phyloP scores from a whole-genome alignment of 2,329 filamentous ascomycete species.

The Epichloe gansuensis region DNA sequence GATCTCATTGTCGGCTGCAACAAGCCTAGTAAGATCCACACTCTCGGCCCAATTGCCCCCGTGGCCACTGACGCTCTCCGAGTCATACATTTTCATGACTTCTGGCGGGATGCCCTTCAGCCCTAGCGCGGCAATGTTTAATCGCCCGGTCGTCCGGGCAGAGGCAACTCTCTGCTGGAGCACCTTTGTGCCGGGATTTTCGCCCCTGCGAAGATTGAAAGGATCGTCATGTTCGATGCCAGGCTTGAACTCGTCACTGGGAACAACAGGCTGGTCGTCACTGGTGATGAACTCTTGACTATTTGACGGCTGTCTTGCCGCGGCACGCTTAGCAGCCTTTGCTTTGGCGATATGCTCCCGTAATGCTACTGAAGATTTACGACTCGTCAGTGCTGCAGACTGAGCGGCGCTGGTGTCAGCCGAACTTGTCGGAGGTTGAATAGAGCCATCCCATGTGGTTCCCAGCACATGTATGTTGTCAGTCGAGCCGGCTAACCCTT shows the following conservation, averaged over 20 bases:
- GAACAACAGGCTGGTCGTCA: slow-evolving; percentile 28
- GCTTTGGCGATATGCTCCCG: slow-evolving; percentile 89
- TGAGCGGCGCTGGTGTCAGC: slow-evolving; percentile 9
- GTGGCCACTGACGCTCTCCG: slow-evolving; percentile 51
- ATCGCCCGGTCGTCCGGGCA: slow-evolving; percentile 63
- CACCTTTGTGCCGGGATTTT: slow-evolving; percentile 50
- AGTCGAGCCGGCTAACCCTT: slow-evolving; percentile 9
- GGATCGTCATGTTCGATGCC: slow-evolving; percentile 47
- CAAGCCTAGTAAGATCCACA: slow-evolving; percentile 72
- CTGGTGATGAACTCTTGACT: slow-evolving; percentile 3
- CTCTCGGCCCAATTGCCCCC: slow-evolving; percentile 78
- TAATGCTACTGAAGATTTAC: slow-evolving; percentile 67
- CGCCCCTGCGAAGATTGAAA: slow-evolving; percentile 54
- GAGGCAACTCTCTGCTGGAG: slow-evolving; percentile 60
- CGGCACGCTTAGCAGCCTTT: slow-evolving; percentile 63
- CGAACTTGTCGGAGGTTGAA: slow-evolving; percentile 12
- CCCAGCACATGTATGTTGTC: slow-evolving; percentile 4
- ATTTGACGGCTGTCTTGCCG: slow-evolving; percentile 23
- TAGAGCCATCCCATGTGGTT: slow-evolving; percentile 19
- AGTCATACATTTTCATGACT: slow-evolving; percentile 82
- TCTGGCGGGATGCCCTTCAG: slow-evolving; percentile 70
- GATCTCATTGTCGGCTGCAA: slow-evolving; percentile 84
- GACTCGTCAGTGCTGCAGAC: slow-evolving; percentile 15
- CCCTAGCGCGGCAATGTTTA: slow-evolving; percentile 81
- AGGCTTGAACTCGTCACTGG: slow-evolving; percentile 34